phyloP scores from a whole-genome alignment of 352 stramenopile genomes.

The Phytophthora citrophthora region DNA sequence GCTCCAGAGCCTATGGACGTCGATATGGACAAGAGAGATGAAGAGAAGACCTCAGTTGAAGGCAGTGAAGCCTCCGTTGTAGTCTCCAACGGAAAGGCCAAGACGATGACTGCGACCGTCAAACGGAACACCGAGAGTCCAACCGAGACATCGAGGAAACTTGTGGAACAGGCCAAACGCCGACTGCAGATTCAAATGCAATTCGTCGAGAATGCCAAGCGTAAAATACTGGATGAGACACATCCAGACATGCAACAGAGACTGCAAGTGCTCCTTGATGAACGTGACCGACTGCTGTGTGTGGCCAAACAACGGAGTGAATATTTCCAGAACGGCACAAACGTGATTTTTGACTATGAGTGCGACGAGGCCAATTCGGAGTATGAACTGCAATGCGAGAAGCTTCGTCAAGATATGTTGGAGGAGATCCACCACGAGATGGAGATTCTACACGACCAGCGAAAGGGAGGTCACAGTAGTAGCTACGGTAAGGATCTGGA shows the following conservation, averaged over 20 bases:
- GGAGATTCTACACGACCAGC: constrained; percentile 81
- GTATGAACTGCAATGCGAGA: constrained; percentile 78
- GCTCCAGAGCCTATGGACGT: constrained; percentile 23
- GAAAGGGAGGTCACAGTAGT: constrained; percentile 48
- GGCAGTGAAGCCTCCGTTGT: background rate
- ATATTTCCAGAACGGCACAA: constrained; percentile 65
- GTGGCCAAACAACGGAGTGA: constrained; percentile 51
- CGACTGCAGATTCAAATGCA: constrained; percentile 73
- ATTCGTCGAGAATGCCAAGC: constrained; percentile 69
- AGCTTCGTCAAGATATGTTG: constrained; percentile 84
- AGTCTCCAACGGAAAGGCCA: constrained; percentile 22
- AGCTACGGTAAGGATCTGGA: constrained; percentile 38
- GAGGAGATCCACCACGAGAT: constrained; percentile 89
- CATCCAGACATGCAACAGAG: constrained; percentile 72
- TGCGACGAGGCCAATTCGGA: constrained; percentile 82
- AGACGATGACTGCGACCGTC: constrained; percentile 1
- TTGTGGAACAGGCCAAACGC: constrained; percentile 39
- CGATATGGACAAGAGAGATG: constrained; percentile 18
- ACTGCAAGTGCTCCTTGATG: constrained; percentile 45
- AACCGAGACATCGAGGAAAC: constrained; percentile 36
- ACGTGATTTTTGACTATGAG: constrained; percentile 83
- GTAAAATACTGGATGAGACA: constrained; percentile 66
- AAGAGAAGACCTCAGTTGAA: constrained; percentile 1
- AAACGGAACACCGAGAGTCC: constrained; percentile 23
- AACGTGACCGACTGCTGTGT: constrained; percentile 55